These are phyloP conservation scores for Penicillium manginii DNA, from an alignment of 495 filamentous ascomycete genomes.

Conservation along the genomic window DNA sequence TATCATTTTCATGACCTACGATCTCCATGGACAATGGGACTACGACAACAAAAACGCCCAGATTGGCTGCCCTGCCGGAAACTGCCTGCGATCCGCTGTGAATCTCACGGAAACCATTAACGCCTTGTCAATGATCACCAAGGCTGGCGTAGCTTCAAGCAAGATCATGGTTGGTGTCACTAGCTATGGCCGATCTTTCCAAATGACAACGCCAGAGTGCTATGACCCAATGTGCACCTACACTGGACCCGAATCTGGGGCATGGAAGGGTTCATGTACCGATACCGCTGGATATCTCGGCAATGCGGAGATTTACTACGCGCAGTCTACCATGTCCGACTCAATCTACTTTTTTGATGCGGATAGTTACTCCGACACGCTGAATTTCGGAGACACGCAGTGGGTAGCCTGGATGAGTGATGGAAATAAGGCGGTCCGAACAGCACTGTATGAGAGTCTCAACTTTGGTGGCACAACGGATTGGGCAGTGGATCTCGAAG, in stretches of 20 bases:
- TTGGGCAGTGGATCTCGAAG: neutral
- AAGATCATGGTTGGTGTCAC: no score
- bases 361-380: neutral
- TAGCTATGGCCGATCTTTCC: no score
- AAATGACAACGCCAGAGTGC: no score
- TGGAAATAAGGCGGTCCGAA: neutral
- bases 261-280: conserved; percentile 11
- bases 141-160: no score
- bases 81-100: no score
- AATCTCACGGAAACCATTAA: no score
- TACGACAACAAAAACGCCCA: conserved; percentile 23
- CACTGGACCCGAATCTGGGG: conserved; percentile 5
- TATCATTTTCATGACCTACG: conserved; percentile 45
- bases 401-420: neutral
- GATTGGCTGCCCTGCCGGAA: no score
- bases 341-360: neutral
- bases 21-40: conserved; percentile 42
- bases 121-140: no score
- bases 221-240: no score
- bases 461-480: neutral
- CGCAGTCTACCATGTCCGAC: neutral
- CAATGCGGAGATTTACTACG: conserved; percentile 9
- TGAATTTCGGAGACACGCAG: neutral
- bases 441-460: neutral
- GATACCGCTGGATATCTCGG: conserved; percentile 1